phyloP scores from a whole-genome alignment of 176 grass and related monocot species.

The Poa pratensis region DNA sequence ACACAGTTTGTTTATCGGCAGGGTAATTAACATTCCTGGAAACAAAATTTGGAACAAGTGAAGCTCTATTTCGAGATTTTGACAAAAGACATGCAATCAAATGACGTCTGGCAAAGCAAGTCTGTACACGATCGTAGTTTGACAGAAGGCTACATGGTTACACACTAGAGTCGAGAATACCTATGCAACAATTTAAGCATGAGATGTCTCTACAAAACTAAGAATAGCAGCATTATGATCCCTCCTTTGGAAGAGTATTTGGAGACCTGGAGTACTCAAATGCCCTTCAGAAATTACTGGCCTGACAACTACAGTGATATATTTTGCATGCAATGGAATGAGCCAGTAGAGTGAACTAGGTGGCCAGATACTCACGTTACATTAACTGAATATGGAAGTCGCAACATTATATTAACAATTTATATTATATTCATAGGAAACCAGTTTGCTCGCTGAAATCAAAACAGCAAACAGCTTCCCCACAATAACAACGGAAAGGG shows the following conservation, averaged over 20 bases:
- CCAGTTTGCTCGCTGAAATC: not conserved
- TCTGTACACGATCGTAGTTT: slow-evolving; percentile 11
- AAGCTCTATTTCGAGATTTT: slow-evolving; percentile 3
- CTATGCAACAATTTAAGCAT: not conserved
- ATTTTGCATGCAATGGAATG: not conserved
- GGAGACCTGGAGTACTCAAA: slow-evolving; percentile 1
- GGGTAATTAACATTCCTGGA: not conserved
- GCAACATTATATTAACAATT: not conserved
- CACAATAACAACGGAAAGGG: not conserved
- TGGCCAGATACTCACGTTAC: not conserved
- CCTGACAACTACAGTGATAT: not conserved
- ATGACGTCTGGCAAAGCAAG: slow-evolving; percentile 24
- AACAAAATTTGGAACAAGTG: not conserved
- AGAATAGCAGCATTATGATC: not conserved
- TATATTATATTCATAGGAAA: not conserved
- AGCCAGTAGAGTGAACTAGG: not conserved
- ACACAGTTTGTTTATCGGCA: not conserved
- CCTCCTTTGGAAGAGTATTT: not conserved
- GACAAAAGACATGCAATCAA: not conserved
- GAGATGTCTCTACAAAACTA: not conserved
- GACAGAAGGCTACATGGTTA: slow-evolving; percentile 14
- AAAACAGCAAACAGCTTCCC: slow-evolving; percentile 6
- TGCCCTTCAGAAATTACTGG: not conserved
- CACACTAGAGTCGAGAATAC: slow-evolving; percentile 2
- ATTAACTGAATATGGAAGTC: slow-evolving; percentile 12